A percentile compares a stretch with the other conserved stretches of the same genome.
Evolutionary conservation across 306 rosid species (phyloP).

Genomic region (Fragaria iinumae): DNA sequence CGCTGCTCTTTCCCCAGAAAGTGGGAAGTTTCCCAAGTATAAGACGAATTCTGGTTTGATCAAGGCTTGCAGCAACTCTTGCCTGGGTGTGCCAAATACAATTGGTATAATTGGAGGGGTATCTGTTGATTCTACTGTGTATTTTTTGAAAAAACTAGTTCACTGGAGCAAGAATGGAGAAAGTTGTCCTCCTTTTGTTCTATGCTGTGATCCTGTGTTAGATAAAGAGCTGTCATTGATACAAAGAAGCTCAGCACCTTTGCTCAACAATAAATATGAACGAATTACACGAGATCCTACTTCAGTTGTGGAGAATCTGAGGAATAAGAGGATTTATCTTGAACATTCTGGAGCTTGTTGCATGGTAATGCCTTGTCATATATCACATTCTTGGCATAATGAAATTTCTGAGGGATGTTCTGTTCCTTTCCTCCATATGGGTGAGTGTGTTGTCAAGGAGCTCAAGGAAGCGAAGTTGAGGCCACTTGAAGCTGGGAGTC

Average conservation of each 20-base stretch:
- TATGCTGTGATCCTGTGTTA: slow-evolving; percentile 62
- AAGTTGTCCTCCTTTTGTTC: slow-evolving; percentile 51
- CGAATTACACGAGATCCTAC: slow-evolving; percentile 39
- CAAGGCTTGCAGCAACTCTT: slow-evolving; percentile 32
- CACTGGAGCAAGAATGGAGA: slow-evolving; percentile 52
- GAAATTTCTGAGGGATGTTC: slow-evolving; percentile 62
- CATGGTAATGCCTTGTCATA: slow-evolving; percentile 82
- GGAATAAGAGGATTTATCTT: slow-evolving; percentile 54
- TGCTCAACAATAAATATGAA: slow-evolving; percentile 33
- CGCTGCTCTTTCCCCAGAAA: slow-evolving; percentile 20
- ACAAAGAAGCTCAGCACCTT: slow-evolving; percentile 47
- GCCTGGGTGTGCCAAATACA: slow-evolving; percentile 34
- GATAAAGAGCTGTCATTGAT: slow-evolving; percentile 48
- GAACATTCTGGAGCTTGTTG: slow-evolving; percentile 74
- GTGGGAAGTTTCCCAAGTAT: slow-evolving; percentile 40
- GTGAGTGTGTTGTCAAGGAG: slow-evolving; percentile 73
- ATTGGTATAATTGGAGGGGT: slow-evolving; percentile 78
- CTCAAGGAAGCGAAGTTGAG: slow-evolving; percentile 83
- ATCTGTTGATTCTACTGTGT: slow-evolving; percentile 54
- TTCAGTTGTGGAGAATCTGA: slow-evolving; percentile 46
- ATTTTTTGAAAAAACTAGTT: slow-evolving; percentile 59
- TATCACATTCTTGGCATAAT: slow-evolving; percentile 79
- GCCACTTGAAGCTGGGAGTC: slow-evolving; percentile 83
- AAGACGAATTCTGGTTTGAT: slow-evolving; percentile 37
- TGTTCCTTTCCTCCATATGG: slow-evolving; percentile 72